Percentiles rank a stretch among this genome's conserved stretches.
Evolutionary conservation across 139 green algal genomes (phyloP).

Genomic region (Chlamydomonas schloesseri): DNA sequence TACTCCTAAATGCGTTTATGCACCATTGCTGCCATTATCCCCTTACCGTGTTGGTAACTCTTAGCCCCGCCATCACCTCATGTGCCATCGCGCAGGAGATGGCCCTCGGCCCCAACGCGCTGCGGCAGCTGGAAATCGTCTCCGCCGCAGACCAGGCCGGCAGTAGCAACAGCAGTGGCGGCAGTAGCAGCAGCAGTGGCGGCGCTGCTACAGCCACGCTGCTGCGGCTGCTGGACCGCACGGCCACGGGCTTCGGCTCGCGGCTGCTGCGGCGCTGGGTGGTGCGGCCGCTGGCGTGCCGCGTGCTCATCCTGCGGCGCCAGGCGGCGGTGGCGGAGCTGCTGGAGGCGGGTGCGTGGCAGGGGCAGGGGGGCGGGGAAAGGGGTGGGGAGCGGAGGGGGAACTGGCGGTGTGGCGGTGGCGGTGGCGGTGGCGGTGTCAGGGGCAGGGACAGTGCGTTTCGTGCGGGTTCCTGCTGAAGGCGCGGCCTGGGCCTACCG

Average conservation of each 20-base stretch:
- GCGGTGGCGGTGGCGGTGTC: too few species aligned
- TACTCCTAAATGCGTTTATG: too few species aligned
- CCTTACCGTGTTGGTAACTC: too few species aligned
- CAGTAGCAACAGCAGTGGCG: too few species aligned
- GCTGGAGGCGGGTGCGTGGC: conserved; percentile 17
- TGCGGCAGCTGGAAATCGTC: conserved; percentile 77
- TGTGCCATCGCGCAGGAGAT: too few species aligned
- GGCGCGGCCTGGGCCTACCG: too few species aligned
- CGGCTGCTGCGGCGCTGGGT: conserved; percentile 87
- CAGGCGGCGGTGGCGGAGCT: conserved; percentile 88
- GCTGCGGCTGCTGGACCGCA: conserved; percentile 88
- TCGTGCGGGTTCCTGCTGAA: too few species aligned
- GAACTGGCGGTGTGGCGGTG: not conserved
- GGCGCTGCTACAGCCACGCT: conserved; percentile 73
- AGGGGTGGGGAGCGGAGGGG: not conserved
- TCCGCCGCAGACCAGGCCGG: not conserved
- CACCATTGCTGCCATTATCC: too few species aligned
- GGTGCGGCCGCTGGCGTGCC: conserved; percentile 67
- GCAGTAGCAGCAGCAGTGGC: not conserved
- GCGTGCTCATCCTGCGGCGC: conserved; percentile 66
- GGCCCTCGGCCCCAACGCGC: conserved; percentile 67
- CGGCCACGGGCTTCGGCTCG: conserved; percentile 72
- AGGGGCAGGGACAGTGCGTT: too few species aligned
- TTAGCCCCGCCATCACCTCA: too few species aligned
- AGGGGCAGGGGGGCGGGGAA: not conserved